Percentiles rank a stretch among this genome's conserved stretches.
These are phyloP conservation scores for Penicillium sp. DNA, from an alignment of 2,329 filamentous ascomycete genomes.

Conservation along the genomic window DNA sequence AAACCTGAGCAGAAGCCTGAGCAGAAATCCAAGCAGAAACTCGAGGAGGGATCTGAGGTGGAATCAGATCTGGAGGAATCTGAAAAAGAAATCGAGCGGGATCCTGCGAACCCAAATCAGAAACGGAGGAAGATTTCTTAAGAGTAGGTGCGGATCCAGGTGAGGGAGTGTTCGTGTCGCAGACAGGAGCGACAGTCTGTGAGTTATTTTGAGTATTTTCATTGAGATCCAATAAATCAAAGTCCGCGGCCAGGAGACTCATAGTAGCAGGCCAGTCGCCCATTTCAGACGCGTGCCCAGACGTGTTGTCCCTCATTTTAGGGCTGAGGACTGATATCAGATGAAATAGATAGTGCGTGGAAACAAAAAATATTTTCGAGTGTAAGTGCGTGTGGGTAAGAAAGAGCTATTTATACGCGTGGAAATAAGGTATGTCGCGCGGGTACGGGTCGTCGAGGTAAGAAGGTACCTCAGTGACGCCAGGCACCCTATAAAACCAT, in stretches of 20 bases:
- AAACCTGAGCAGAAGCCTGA: not conserved
- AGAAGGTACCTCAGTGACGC: not conserved
- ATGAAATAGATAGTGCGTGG: not conserved
- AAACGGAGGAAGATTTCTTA: not conserved
- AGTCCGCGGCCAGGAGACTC: too few species aligned
- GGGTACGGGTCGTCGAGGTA: too few species aligned
- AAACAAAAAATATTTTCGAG: not conserved
- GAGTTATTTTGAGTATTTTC: not conserved
- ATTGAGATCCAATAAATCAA: too few species aligned
- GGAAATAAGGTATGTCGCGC: not conserved
- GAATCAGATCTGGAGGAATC: too few species aligned
- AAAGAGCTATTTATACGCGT: not conserved
- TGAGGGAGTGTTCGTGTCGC: too few species aligned
- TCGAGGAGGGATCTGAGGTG: too few species aligned
- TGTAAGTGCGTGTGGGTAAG: not conserved
- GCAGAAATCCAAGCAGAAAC: not conserved
- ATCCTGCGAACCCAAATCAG: not conserved
- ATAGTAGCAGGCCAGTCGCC: not conserved
- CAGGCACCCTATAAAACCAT: not conserved
- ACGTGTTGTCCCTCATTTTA: not conserved
- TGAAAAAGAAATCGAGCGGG: too few species aligned
- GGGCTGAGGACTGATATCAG: not conserved
- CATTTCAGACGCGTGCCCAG: not conserved
- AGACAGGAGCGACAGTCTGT: not conserved
- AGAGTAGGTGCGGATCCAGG: not conserved